Base-by-base conservation (phyloP, 2,329 filamentous ascomycete species). In the Pseudogymnoascus sp. region DNA sequence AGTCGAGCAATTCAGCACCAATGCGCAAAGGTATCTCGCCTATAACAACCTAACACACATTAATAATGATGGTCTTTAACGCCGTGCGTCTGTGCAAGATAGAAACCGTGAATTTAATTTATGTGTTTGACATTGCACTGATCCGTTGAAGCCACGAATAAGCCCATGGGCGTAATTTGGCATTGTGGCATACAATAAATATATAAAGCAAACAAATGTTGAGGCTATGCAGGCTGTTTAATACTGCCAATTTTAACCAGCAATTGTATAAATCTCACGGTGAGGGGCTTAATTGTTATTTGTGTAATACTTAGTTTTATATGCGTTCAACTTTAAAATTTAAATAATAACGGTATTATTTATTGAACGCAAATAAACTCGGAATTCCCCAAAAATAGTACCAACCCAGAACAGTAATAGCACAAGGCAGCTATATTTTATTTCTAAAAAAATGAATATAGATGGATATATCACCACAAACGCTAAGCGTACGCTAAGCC, bases 1-100 rank as follows among this genome's bases (percentile, higher is more conserved):
- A 18, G 35, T 55, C 45, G 35, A 55, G 48, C 48, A 33, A 55
- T 55, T 55, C 48, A 55, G 48, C 48, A 35, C 48, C 45, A 55
- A 55, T 33, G 10, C 48, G 48, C 48, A 13, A 13, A 7, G 9
- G 9, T 10, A 33, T 55, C 33, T 55, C 21, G 15, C n/a, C 29
- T 12, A 21, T 55, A 21, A 6, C 29, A 55, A 6, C 15, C 9
- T 18, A 21, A 9, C 10, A 55, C 3, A 13, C 5, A 9, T 18
- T 33, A 29, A 13, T 21, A 5, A 3, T 12, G 8, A 5, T 18
- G 6, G 15, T 21, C 5, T 55, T 13, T 35, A 55, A 18, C 31
- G 13, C 2, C 6, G 9, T 52, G 5, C 1, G 18, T 9, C 5
- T 33, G 18, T 55, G 1, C 9, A 35, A 27, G 45, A 5, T 10